Evolutionary conservation across 2,329 filamentous ascomycete species (phyloP).

Genomic region (Colletotrichum eleusines): DNA sequence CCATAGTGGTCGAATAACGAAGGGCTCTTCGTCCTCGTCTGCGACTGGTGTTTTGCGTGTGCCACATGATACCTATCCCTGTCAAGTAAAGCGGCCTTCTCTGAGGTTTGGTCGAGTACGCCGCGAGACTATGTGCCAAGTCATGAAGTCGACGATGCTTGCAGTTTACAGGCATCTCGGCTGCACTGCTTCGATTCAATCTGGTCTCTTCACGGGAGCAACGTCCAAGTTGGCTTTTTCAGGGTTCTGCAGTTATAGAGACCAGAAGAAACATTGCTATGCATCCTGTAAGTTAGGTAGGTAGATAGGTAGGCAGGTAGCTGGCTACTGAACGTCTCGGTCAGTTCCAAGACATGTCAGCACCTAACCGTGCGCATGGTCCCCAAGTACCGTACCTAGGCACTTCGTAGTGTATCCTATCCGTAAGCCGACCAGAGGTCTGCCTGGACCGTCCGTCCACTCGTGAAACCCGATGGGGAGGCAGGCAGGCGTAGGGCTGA

Average conservation of each 20-base stretch:
- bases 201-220: neutral
- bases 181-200: neutral
- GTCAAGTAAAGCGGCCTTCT: neutral
- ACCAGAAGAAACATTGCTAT: neutral
- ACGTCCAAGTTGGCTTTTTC: neutral
- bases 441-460: neutral
- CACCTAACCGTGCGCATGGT: neutral
- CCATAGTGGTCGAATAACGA: too few relatives aligned
- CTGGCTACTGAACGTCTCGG: neutral
- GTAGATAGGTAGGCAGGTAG: too few relatives aligned
- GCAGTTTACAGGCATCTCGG: neutral
- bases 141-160: neutral
- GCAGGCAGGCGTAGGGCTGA: slow-evolving; percentile 31
- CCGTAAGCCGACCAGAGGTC: too few relatives aligned
- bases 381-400: too few relatives aligned
- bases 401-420: too few relatives aligned
- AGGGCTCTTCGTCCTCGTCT: too few relatives aligned
- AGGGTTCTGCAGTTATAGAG: neutral
- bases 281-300: too few relatives aligned
- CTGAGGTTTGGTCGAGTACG: neutral
- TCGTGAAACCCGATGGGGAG: neutral
- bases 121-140: neutral
- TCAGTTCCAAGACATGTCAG: neutral
- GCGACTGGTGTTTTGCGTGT: neutral
- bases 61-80: neutral